These are phyloP conservation scores for Nissolia schottii DNA, from an alignment of 306 rosid species.

Conservation along the genomic window DNA sequence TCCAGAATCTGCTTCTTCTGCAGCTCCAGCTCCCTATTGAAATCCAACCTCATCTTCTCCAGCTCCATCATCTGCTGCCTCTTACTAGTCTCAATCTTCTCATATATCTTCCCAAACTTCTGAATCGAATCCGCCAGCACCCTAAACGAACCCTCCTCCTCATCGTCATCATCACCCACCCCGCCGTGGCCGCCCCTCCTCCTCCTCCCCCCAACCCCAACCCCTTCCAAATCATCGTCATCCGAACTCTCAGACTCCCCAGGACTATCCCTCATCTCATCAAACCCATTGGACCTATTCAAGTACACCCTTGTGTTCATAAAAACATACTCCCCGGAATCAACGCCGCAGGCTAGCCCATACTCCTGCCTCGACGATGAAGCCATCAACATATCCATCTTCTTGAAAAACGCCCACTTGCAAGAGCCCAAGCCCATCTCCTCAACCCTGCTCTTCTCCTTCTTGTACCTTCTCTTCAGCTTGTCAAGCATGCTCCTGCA, in stretches of 20 bases:
- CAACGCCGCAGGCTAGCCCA: conserved; percentile 84
- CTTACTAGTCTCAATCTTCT: conserved; percentile 76
- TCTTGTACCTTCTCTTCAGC: conserved; percentile 69
- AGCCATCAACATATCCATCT: conserved; percentile 81
- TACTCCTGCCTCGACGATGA: conserved; percentile 51
- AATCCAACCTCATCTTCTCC: conserved; percentile 74
- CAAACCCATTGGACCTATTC: conserved; percentile 69
- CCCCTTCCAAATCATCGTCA: conserved; percentile 30
- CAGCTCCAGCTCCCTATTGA: conserved; percentile 63
- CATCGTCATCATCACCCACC: conserved; percentile 13
- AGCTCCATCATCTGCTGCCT: conserved; percentile 86
- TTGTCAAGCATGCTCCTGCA: conserved; percentile 57
- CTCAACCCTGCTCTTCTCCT: conserved; percentile 58
- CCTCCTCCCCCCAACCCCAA: conserved; percentile 15
- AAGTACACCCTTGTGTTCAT: conserved; percentile 73
- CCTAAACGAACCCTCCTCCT: conserved; percentile 42
- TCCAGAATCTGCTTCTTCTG: conserved; percentile 85
- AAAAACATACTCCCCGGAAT: conserved; percentile 81
- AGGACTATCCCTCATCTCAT: conserved; percentile 95
- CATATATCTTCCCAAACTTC: conserved; percentile 76
- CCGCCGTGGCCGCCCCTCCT: not conserved
- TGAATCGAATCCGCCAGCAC: conserved; percentile 68
- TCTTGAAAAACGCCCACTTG: conserved; percentile 65
- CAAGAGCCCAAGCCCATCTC: conserved; percentile 48
- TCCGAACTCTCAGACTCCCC: conserved; percentile 61